Conservation (phyloP, 768 basidiomycete species). For the Podaxis sp. region DNA sequence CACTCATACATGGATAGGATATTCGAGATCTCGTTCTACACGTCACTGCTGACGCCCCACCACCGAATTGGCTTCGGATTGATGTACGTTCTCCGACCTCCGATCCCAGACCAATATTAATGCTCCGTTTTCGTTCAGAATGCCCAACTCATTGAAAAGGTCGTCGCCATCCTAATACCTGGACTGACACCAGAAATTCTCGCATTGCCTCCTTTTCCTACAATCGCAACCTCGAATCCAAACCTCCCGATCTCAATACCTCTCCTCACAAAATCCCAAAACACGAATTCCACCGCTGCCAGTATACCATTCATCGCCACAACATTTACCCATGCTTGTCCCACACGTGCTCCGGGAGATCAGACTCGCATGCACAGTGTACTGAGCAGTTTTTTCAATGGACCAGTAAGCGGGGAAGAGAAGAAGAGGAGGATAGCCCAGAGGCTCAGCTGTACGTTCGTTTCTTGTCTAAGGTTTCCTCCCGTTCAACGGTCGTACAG, state of each 20-base stretch:
- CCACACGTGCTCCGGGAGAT: constrained; percentile 92
- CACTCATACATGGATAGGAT: constrained; percentile 49
- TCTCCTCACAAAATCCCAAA: constrained; percentile 26
- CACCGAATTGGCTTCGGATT: constrained; percentile 82
- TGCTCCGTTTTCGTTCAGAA: constrained; percentile 46
- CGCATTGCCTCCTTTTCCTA: constrained; percentile 67
- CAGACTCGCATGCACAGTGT: constrained; percentile 81
- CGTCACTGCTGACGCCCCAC: constrained; percentile 77
- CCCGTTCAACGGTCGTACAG: constrained; percentile 30
- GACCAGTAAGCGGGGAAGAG: constrained; percentile 77
- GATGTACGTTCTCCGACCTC: constrained; percentile 49
- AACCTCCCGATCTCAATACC: constrained; percentile 45
- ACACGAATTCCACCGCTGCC: constrained; percentile 23
- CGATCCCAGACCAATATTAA: constrained; percentile 4
- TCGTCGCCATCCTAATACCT: constrained; percentile 81
- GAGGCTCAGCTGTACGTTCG: constrained; percentile 34
- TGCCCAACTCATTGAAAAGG: constrained; percentile 66
- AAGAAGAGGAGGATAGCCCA: constrained; percentile 61
- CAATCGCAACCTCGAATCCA: constrained; percentile 57
- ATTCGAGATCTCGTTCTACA: constrained; percentile 85
- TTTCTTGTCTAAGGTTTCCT: background rate
- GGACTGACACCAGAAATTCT: constrained; percentile 79
- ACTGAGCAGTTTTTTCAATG: constrained; percentile 77
- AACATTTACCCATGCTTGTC: constrained; percentile 91
- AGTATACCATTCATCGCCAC: constrained; percentile 66